Percentiles rank a stretch among this genome's conserved stretches.
Conservation (phyloP, 495 filamentous ascomycete species). For the Choiromyces venosus region DNA sequence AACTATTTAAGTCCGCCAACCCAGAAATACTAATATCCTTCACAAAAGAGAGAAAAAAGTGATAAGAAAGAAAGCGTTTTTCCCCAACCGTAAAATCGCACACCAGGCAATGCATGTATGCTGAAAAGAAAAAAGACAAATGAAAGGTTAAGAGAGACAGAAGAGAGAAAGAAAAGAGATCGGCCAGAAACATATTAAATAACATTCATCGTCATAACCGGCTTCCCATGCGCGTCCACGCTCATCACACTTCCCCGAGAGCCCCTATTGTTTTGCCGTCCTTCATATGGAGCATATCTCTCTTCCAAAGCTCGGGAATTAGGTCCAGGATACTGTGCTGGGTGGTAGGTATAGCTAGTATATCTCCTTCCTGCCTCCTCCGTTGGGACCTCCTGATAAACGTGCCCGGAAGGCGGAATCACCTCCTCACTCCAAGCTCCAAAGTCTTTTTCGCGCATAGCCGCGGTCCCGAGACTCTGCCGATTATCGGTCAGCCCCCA, state of each 20-base stretch:
- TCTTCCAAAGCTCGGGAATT: background rate
- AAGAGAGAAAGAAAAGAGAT: background rate
- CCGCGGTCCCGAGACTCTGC: background rate
- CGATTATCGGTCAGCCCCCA: background rate
- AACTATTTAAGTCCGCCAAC: background rate
- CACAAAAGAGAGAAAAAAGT: background rate
- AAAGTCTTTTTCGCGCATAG: background rate
- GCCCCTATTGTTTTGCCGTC: background rate
- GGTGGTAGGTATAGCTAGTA: background rate
- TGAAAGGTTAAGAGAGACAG: too few relatives aligned
- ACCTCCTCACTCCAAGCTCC: background rate
- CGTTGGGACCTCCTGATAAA: background rate
- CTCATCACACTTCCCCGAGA: background rate
- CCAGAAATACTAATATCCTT: background rate
- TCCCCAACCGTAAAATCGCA: background rate
- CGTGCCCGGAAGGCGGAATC: background rate
- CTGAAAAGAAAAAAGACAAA: background rate
- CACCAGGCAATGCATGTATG: background rate
- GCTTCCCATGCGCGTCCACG: background rate
- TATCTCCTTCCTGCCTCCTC: background rate
- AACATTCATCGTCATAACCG: background rate
- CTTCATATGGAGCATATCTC: background rate
- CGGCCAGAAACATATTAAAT: background rate
- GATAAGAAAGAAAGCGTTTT: background rate
- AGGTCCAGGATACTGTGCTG: background rate